These are phyloP conservation scores for Nothopassalora personata DNA, from an alignment of 2,329 filamentous ascomycete genomes.

Conservation along the genomic window DNA sequence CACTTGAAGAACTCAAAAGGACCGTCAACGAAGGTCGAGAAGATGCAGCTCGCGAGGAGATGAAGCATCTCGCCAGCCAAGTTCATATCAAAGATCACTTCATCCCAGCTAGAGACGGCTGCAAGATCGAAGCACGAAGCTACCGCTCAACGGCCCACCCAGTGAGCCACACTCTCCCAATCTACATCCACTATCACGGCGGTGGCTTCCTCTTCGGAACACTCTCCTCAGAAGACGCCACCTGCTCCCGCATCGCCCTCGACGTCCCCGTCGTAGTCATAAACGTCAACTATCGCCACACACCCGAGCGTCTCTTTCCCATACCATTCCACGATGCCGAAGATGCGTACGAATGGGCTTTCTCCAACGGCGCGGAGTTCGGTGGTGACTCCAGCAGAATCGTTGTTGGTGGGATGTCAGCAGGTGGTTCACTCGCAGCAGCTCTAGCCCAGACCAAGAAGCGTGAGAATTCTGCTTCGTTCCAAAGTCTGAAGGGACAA, in stretches of 20 bases:
- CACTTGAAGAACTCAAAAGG: slow-evolving; percentile 14
- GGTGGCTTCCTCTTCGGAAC: slow-evolving; percentile 56
- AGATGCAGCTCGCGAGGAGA: slow-evolving; percentile 6
- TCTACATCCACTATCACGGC: slow-evolving; percentile 48
- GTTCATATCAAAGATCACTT: slow-evolving; percentile 11
- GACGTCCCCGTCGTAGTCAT: slow-evolving; percentile 43
- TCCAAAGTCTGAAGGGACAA: slow-evolving; percentile 44
- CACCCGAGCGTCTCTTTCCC: slow-evolving; percentile 51
- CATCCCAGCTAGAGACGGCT: slow-evolving; percentile 44
- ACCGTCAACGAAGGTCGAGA: slow-evolving; percentile 14
- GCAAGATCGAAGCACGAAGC: slow-evolving; percentile 41
- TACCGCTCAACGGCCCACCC: slow-evolving; percentile 40
- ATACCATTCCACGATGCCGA: slow-evolving; percentile 50
- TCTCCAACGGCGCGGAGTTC: slow-evolving; percentile 38
- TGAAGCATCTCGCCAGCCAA: slow-evolving; percentile 6
- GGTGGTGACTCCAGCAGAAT: slow-evolving; percentile 38
- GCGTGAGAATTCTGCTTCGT: slow-evolving; percentile 23
- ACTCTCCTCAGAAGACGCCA: slow-evolving; percentile 49
- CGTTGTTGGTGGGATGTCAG: slow-evolving; percentile 47
- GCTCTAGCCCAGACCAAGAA: slow-evolving; percentile 39
- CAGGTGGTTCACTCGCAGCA: slow-evolving; percentile 43
- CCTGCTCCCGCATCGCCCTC: slow-evolving; percentile 46
- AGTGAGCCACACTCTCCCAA: slow-evolving; percentile 38
- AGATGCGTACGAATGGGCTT: slow-evolving; percentile 53
- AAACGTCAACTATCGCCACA: slow-evolving; percentile 56